A percentile compares a stretch with the other conserved stretches of the same genome.
These are phyloP conservation scores for Echria macrotheca DNA, from an alignment of 495 filamentous ascomycete genomes.

Conservation along the genomic window DNA sequence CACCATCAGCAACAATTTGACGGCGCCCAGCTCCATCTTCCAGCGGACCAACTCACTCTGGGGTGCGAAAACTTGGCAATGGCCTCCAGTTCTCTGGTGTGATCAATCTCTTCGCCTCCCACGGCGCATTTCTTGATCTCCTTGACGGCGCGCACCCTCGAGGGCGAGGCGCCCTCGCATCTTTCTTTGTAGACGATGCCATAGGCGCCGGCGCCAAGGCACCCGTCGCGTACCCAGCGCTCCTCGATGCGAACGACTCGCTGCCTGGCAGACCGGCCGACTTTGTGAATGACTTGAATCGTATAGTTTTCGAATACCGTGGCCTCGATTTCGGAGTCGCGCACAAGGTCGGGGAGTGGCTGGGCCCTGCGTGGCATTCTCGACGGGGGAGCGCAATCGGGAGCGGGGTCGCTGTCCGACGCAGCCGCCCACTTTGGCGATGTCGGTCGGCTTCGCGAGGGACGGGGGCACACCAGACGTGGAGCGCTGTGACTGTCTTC, in stretches of 20 bases:
- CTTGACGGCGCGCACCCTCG: conserved; percentile 11
- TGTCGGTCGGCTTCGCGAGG: too few relatives aligned
- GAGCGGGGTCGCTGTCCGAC: neutral
- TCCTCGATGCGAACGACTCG: conserved; percentile 8
- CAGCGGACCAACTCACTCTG: conserved; percentile 4
- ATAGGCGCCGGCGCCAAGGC: conserved; percentile 10
- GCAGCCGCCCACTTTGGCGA: neutral
- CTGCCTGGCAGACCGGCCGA: conserved; percentile 2
- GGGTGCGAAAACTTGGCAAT: conserved; percentile 16
- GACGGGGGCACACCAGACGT: too few relatives aligned
- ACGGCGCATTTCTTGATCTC: conserved; percentile 12
- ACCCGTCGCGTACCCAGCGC: conserved; percentile 6
- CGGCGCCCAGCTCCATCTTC: neutral
- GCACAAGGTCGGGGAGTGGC: conserved; percentile 9
- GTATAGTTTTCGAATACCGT: neutral
- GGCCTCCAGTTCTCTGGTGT: conserved; percentile 12
- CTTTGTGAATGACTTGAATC: conserved; percentile 2
- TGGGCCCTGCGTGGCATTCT: conserved; percentile 7
- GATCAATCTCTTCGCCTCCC: conserved; percentile 6
- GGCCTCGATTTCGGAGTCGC: conserved; percentile 12
- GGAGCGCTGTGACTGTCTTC: neutral
- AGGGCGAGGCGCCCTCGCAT: neutral
- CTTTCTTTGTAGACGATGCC: conserved; percentile 13
- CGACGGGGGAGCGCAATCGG: neutral
- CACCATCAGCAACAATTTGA: neutral